Base-by-base conservation (phyloP, 2,329 filamentous ascomycete genomes). In the Trichoderma arundinaceum region DNA sequence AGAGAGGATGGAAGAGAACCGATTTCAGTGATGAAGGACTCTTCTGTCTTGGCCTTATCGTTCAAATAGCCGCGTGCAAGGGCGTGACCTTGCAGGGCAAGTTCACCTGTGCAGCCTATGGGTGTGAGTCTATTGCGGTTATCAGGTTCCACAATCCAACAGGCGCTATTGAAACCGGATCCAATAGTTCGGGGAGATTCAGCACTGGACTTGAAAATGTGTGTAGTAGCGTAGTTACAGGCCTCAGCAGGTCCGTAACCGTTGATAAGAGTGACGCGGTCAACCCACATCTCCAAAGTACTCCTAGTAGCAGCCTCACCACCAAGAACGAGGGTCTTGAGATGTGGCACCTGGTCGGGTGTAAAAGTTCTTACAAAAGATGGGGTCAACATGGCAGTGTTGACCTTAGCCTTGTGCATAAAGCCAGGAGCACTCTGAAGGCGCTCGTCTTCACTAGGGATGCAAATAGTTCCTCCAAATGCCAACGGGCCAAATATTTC, bases 41-140 rank as follows among this genome's bases (percentile, higher is more conserved):
- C 78, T 10, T 76, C 76, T 0, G 84, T 87, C 39, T 64, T 67
- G 4, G n/a, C 28, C 35, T 48, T 59, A 28, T 75, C 71, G 59
- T 83, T 80, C 19, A 84, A 71, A 66, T 86, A 86, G 33, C 83
- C 82, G 39, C 79, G 74, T 32, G 80, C 82, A 9, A 86, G 77
- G 3, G 79, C 77, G 1, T 81, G 81, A 0, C 80, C 78, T 59
- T 77, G 76, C 35, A 81, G 67, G 5, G 77, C 67, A 19, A 78
- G 68, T 65, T 79, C 77, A 3, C 75, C 75, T 15, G 70, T 41
- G 9, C 41, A 53, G 0, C 74, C 74, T 1, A 73, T 52, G 3
- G 73, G 71, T 1, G 66, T 44, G 7, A 75, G 68, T 6, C 64
- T 44, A 44, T 71, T 41, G 48, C 62, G 46, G 32, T 74, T 66